A percentile compares a stretch with the other conserved stretches of the same genome.
These are phyloP conservation scores for Chalaropsis ovoidea DNA, from an alignment of 2,329 filamentous ascomycete species.

Conservation along the genomic window DNA sequence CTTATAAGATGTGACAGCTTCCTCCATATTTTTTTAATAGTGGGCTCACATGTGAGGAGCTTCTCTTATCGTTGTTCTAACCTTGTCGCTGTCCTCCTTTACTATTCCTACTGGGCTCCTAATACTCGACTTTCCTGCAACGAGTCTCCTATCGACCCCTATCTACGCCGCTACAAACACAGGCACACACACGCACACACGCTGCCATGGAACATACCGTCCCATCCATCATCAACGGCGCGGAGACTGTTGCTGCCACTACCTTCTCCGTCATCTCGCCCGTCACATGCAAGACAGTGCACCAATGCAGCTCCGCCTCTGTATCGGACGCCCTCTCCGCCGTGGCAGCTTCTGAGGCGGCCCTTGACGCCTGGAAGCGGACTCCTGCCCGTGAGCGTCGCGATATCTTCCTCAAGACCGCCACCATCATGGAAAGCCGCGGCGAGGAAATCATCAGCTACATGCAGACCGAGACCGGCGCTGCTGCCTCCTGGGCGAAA, in stretches of 20 bases:
- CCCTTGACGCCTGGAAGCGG: slow-evolving; percentile 59
- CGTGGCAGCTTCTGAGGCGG: slow-evolving; percentile 47
- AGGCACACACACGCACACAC: not conserved
- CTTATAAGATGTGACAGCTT: not conserved
- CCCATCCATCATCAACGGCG: slow-evolving; percentile 38
- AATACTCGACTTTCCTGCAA: too few relatives aligned
- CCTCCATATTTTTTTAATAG: not conserved
- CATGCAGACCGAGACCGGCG: slow-evolving; percentile 45
- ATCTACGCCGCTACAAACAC: not conserved
- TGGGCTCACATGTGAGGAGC: not conserved
- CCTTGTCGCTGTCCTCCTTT: not conserved
- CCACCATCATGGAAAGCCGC: slow-evolving; percentile 51
- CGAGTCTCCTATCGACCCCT: not conserved
- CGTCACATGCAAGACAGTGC: slow-evolving; percentile 41
- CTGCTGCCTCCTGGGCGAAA: slow-evolving; percentile 33
- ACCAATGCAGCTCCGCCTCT: slow-evolving; percentile 47
- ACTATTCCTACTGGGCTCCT: not conserved
- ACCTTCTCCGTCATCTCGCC: slow-evolving; percentile 51
- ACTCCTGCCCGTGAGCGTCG: slow-evolving; percentile 52
- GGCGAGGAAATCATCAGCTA: slow-evolving; percentile 50
- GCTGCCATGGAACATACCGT: slow-evolving; percentile 27
- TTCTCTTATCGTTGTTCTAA: not conserved
- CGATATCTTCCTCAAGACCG: slow-evolving; percentile 59
- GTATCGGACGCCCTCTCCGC: slow-evolving; percentile 47
- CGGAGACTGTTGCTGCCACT: slow-evolving; percentile 38